phyloP scores from a whole-genome alignment of 768 basidiomycete genomes.

The Leucocoprinus birnbaumii region DNA sequence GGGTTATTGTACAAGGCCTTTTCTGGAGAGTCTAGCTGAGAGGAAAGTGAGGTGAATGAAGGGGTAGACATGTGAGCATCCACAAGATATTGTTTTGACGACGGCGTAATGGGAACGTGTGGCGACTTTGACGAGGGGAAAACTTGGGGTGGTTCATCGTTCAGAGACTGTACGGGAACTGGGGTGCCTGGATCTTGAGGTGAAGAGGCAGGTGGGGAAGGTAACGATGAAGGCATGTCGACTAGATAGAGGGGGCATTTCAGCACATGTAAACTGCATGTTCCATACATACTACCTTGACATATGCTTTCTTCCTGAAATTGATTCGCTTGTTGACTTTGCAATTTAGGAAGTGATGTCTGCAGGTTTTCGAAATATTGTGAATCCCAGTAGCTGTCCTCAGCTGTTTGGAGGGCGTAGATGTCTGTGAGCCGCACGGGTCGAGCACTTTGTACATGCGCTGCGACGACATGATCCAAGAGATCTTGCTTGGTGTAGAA shows the following conservation, averaged over 20 bases:
- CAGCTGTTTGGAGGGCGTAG: conserved; percentile 35
- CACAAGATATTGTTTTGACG: neutral
- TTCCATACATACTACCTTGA: neutral
- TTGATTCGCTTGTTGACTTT: neutral
- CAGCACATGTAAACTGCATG: neutral
- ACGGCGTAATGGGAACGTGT: conserved; percentile 1
- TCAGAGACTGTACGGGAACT: neutral
- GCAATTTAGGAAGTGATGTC: neutral
- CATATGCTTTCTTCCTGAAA: neutral
- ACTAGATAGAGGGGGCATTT: neutral
- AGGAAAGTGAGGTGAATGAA: conserved; percentile 26
- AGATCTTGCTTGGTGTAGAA: conserved; percentile 38
- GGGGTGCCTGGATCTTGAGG: conserved; percentile 1
- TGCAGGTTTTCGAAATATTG: conserved; percentile 18
- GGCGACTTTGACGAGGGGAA: neutral
- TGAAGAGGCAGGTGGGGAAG: conserved; percentile 14
- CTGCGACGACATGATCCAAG: conserved; percentile 40
- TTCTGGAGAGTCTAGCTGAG: conserved; percentile 16
- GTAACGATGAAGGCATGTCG: conserved; percentile 9
- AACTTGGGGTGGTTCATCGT: neutral
- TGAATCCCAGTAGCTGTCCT: conserved; percentile 43
- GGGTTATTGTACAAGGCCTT: conserved; percentile 6
- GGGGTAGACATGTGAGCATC: conserved; percentile 8
- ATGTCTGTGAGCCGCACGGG: conserved; percentile 47
- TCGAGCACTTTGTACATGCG: conserved; percentile 42